Evolutionary conservation across 2,329 filamentous ascomycete genomes (phyloP).

Genomic region (Chalaropsis thielavioides): DNA sequence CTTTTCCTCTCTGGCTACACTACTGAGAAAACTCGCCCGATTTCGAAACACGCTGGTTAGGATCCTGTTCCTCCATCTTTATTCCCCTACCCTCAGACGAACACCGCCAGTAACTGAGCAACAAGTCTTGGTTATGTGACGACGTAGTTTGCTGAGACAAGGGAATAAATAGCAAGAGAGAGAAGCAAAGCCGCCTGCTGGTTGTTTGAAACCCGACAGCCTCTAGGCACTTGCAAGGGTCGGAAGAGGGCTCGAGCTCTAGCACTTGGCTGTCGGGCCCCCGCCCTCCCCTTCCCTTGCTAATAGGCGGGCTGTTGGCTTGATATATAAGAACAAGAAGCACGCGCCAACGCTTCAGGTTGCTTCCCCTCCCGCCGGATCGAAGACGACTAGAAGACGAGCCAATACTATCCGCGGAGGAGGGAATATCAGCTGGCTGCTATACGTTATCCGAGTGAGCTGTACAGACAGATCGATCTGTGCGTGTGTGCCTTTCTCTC

Average conservation of each 20-base stretch:
- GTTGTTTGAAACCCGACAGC: conserved; percentile 5
- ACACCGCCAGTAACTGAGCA: not conserved
- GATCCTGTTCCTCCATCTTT: not conserved
- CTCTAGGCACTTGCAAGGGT: conserved; percentile 1
- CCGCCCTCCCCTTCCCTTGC: not conserved
- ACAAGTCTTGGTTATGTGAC: not conserved
- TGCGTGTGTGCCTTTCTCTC: not conserved
- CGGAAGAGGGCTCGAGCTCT: conserved; percentile 4
- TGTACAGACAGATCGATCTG: conserved; percentile 2
- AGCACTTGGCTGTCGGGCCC: not conserved
- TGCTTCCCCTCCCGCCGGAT: not conserved
- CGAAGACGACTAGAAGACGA: conserved; percentile 6
- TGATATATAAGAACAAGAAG: conserved; percentile 6
- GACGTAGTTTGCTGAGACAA: not conserved
- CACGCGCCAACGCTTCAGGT: conserved; percentile 3
- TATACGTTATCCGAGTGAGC: conserved; percentile 5
- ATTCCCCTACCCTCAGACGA: not conserved
- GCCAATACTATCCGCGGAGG: not conserved
- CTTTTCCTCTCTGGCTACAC: not conserved
- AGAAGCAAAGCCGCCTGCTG: not conserved
- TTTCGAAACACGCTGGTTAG: conserved; percentile 2
- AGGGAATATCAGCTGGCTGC: conserved; percentile 1
- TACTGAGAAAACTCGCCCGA: not conserved
- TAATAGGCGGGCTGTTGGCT: not conserved
- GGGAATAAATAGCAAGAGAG: not conserved